A percentile compares a stretch with the other conserved stretches of the same genome.
Evolutionary conservation across 2,329 filamentous ascomycete species (phyloP).

Genomic region (Niveomyces coronatus): DNA sequence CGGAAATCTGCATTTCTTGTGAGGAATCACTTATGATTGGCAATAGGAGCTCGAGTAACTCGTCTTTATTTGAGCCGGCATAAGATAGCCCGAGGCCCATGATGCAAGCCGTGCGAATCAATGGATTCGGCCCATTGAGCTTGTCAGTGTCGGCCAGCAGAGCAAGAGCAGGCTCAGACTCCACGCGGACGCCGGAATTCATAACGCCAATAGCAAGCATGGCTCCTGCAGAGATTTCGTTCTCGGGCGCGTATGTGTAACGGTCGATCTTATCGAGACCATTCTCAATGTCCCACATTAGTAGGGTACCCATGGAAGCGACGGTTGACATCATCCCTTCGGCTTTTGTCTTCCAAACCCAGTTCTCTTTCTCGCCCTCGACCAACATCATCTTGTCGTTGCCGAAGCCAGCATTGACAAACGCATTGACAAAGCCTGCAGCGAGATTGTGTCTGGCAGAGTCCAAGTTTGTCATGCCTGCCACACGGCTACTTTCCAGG

Average conservation of each 20-base stretch:
- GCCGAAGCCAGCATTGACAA: constrained; percentile 91
- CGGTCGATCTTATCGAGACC: constrained; percentile 91
- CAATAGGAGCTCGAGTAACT: constrained; percentile 73
- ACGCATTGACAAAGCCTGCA: constrained; percentile 91
- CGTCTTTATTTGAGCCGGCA: constrained; percentile 85
- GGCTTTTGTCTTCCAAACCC: constrained; percentile 99
- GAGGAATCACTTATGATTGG: constrained; percentile 79
- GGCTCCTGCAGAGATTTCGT: constrained; percentile 78
- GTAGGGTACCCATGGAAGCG: constrained; percentile 81
- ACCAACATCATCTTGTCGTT: constrained; percentile 97
- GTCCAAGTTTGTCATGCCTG: constrained; percentile 87
- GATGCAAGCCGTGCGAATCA: constrained; percentile 73
- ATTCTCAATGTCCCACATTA: constrained; percentile 88
- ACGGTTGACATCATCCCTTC: constrained; percentile 96
- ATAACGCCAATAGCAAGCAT: constrained; percentile 91
- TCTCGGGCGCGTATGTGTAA: constrained; percentile 77
- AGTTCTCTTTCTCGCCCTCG: constrained; percentile 77
- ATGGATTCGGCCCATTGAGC: constrained; percentile 65
- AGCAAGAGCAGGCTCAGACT: constrained; percentile 83
- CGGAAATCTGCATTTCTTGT: constrained; percentile 88
- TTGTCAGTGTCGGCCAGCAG: constrained; percentile 73
- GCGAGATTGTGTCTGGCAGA: constrained; percentile 93
- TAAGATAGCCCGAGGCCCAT: constrained; percentile 95
- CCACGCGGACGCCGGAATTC: constrained; percentile 82
- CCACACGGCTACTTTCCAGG: constrained; percentile 86